A percentile compares a stretch with the other conserved stretches of the same genome.
Evolutionary conservation across 495 filamentous ascomycete genomes (phyloP).

Genomic region (Podospora anserina): DNA sequence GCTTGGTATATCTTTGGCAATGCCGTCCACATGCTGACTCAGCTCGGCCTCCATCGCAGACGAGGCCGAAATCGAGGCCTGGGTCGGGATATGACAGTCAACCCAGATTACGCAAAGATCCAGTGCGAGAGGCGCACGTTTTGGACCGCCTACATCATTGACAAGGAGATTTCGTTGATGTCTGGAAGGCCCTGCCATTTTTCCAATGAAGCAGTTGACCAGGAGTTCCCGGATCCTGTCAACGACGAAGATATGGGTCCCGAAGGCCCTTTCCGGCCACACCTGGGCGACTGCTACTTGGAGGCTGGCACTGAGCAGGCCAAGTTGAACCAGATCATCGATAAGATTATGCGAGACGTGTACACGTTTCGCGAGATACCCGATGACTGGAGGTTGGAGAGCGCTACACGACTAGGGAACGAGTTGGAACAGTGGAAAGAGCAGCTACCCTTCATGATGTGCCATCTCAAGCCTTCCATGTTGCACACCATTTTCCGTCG

Average conservation of each 20-base stretch:
- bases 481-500: slow-evolving; percentile 52
- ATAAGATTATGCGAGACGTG: slow-evolving; percentile 48
- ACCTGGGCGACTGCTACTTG: slow-evolving; percentile 41
- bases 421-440: slow-evolving; percentile 33
- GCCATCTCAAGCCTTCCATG: slow-evolving; percentile 37
- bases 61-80: slow-evolving; percentile 23
- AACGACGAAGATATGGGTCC: slow-evolving; percentile 53
- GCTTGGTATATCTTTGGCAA: slow-evolving; percentile 31
- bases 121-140: slow-evolving; percentile 52
- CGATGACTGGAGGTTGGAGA: slow-evolving; percentile 40
- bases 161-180: slow-evolving; percentile 57
- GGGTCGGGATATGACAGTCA: slow-evolving; percentile 12
- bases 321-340: slow-evolving; percentile 25
- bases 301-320: slow-evolving; percentile 49
- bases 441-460: slow-evolving; percentile 45
- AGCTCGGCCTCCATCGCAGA: slow-evolving; percentile 34
- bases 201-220: slow-evolving; percentile 53
- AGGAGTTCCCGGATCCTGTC: slow-evolving; percentile 50
- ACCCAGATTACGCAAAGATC: slow-evolving; percentile 25
- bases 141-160: slow-evolving; percentile 55
- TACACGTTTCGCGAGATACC: slow-evolving; percentile 46
- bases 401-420: slow-evolving; percentile 39
- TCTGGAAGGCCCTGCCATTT: slow-evolving; percentile 54
- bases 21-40: slow-evolving; percentile 23
- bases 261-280: slow-evolving; percentile 26